phyloP scores from a whole-genome alignment of 2,329 filamentous ascomycete genomes.

The Beauveria australis region DNA sequence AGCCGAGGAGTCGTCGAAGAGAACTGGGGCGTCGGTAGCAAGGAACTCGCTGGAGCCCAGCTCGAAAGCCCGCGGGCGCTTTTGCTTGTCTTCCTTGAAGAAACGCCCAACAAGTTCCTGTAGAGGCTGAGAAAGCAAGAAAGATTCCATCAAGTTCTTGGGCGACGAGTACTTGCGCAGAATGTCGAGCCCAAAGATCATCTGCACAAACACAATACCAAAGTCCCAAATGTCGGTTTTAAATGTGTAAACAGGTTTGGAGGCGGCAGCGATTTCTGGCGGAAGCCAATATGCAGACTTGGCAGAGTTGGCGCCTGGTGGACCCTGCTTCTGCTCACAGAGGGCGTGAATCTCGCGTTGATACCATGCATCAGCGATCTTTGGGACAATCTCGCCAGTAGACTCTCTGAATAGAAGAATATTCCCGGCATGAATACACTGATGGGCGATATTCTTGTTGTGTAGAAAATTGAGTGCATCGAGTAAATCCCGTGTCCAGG shows the following conservation, averaged over 20 bases:
- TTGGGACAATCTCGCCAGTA: conserved; percentile 62
- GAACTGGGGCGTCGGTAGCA: conserved; percentile 54
- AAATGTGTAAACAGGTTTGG: conserved; percentile 54
- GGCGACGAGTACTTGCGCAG: conserved; percentile 73
- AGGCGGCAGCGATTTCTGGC: conserved; percentile 61
- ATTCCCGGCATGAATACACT: conserved; percentile 72
- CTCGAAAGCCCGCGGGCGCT: conserved; percentile 74
- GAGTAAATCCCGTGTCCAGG: conserved; percentile 86
- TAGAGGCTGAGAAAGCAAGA: conserved; percentile 65
- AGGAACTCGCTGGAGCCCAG: conserved; percentile 57
- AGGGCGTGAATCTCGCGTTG: conserved; percentile 60
- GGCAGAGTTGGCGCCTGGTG: conserved; percentile 49
- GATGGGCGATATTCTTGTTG: conserved; percentile 74
- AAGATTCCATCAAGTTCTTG: conserved; percentile 59
- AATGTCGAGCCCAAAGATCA: conserved; percentile 80
- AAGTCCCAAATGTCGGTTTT: conserved; percentile 96
- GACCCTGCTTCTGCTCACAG: conserved; percentile 40
- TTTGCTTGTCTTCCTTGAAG: conserved; percentile 77
- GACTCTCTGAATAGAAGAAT: conserved; percentile 66
- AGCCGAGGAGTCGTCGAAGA: conserved; percentile 37
- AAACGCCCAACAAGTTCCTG: conserved; percentile 75
- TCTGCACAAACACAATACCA: conserved; percentile 83
- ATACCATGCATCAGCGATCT: conserved; percentile 66
- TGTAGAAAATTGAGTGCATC: conserved; percentile 85
- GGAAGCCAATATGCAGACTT: conserved; percentile 78